Base-by-base conservation (phyloP, 352 stramenopile genomes). In the Globisporangium ultimum region DNA sequence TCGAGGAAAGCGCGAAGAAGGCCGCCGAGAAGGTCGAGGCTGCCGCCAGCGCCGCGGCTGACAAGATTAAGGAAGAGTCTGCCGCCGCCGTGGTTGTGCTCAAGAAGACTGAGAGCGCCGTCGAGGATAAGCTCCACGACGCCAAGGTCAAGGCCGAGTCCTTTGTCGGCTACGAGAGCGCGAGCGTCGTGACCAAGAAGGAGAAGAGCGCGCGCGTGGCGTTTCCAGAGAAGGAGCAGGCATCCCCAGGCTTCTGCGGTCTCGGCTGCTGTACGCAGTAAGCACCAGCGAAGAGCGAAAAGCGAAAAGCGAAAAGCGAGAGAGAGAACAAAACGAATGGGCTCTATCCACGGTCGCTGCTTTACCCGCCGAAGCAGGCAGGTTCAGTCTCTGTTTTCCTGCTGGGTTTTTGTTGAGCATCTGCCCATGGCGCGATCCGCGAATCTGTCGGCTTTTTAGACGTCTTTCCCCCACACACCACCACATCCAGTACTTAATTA, bases 101-200 rank as follows among this genome's bases (percentile, higher is more conserved):
- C 40, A 71, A 71, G 65, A 66, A 68, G 61, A 48, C 55, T n/a
- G 55, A 61, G 40, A 52, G 43, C 11, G 47, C 48, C 13, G 60
- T 67, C 24, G 52, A 71, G 52, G 58, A 61, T 48, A 63, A 67
- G 46, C 58, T 65, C 48, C 74, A 71, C 53, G 67, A 80, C 55
- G 71, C 78, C 61, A 74, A 83, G 58, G 61, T 75, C 48, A 68
- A 60, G 62, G 55, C 80, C 53, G 73, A 83, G 76, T 74, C 62
- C 60, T 66, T 88, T 13, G 77, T 87, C 58, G 74, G 78, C 52
- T 91, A 91, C 77, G 74, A 84, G 58, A 88, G 84, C 58, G 75
- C 81, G 52, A 91, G 80, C 43, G 73, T 91, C 24, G 71, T 69
- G 40, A 21, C 48, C 1, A 69, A 78, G 53, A 83, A 86, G 73